Conservation (phyloP, 225 moss, liverwort and hornwort species). For the Polytrichum formosum region DNA sequence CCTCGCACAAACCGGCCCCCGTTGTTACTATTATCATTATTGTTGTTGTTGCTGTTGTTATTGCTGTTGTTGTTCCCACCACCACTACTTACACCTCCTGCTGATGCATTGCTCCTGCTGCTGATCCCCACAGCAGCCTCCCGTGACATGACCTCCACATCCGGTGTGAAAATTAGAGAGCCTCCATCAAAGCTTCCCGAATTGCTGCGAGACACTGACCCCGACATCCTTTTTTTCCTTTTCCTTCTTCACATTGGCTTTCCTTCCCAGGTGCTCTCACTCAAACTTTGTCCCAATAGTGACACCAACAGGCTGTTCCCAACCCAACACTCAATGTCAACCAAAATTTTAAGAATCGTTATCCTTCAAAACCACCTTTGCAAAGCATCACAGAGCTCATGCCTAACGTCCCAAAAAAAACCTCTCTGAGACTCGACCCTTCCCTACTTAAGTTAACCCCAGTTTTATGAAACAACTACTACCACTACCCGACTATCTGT, state of each 20-base stretch:
- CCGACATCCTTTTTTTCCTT: constrained; percentile 43
- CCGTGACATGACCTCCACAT: constrained; percentile 23
- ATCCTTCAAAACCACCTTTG: background rate
- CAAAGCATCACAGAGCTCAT: background rate
- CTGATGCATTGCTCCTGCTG: background rate
- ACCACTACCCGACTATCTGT: too few relatives aligned
- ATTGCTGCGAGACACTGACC: constrained; percentile 46
- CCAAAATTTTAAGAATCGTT: background rate
- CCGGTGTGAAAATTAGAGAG: constrained; percentile 17
- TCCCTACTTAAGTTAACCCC: too few relatives aligned
- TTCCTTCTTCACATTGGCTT: constrained; percentile 57
- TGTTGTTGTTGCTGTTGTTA: too few relatives aligned
- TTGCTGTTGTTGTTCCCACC: constrained; percentile 20
- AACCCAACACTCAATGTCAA: background rate
- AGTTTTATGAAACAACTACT: too few relatives aligned
- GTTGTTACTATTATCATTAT: constrained; percentile 24
- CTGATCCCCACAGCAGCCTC: constrained; percentile 26
- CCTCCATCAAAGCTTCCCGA: constrained; percentile 43
- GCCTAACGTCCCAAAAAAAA: background rate
- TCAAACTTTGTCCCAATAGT: background rate
- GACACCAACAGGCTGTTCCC: background rate
- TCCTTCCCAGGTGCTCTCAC: background rate
- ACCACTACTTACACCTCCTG: constrained; percentile 16
- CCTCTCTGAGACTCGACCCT: background rate
- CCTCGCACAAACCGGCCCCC: constrained; percentile 64